Percentiles rank a stretch among this genome's conserved stretches.
Evolutionary conservation across 2,329 filamentous ascomycete genomes (phyloP).

Genomic region (Ophiostoma quercus): DNA sequence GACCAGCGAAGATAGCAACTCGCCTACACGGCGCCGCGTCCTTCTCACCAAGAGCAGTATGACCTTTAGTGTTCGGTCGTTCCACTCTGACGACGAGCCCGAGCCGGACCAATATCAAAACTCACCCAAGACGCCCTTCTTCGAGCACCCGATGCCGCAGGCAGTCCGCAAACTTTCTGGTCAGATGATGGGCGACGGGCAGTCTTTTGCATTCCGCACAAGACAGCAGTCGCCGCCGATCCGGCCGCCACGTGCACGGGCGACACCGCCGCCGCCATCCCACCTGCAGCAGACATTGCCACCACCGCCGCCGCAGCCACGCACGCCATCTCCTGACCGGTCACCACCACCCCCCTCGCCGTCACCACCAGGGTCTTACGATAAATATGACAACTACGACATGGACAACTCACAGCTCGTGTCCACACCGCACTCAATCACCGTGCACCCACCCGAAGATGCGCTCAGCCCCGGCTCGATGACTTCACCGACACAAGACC

Average conservation of each 20-base stretch:
- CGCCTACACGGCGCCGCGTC: conserved; percentile 23
- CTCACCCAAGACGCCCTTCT: neutral
- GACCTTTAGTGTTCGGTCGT: conserved; percentile 25
- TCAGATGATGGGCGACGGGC: conserved; percentile 5
- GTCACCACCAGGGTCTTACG: conserved; percentile 1
- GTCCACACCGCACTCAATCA: conserved; percentile 21
- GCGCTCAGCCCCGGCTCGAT: conserved; percentile 7
- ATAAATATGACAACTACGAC: conserved; percentile 6
- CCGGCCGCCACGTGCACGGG: neutral
- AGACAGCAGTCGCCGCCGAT: conserved; percentile 23
- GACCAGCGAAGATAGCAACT: conserved; percentile 19
- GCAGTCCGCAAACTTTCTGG: conserved; percentile 18
- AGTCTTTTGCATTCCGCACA: conserved; percentile 9
- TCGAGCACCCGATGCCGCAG: conserved; percentile 15
- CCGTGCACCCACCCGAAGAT: conserved; percentile 16
- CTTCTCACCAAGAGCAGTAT: conserved; percentile 25
- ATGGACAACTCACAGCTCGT: conserved; percentile 3
- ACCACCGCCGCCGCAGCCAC: conserved; percentile 7
- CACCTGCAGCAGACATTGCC: conserved; percentile 7
- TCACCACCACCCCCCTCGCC: conserved; percentile 17
- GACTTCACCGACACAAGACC: conserved; percentile 43
- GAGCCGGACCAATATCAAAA: conserved; percentile 14
- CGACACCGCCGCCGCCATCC: neutral
- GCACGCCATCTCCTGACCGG: conserved; percentile 22
- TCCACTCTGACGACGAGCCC: conserved; percentile 25